Percentiles rank a stretch among this genome's conserved stretches.
Evolutionary conservation across 2,329 filamentous ascomycete genomes (phyloP).

Genomic region (Colletotrichum sp.): DNA sequence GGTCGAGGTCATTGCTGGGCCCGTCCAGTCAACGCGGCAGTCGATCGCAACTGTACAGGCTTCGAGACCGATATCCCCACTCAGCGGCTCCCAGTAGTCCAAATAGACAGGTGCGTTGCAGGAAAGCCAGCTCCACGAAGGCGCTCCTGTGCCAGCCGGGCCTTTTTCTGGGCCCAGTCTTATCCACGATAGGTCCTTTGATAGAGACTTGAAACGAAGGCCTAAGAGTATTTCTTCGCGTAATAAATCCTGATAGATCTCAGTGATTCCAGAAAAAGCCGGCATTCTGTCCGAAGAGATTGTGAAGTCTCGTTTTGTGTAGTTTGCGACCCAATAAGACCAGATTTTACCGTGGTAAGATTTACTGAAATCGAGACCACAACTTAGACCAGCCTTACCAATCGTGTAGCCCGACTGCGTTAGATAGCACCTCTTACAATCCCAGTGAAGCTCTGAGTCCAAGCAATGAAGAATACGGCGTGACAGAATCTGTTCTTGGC

Average conservation of each 20-base stretch:
- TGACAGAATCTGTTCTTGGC: neutral
- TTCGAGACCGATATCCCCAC: neutral
- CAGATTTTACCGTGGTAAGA: too few species aligned
- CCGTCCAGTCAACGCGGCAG: neutral
- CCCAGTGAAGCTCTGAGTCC: neutral
- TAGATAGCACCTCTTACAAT: too few species aligned
- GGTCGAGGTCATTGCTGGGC: neutral
- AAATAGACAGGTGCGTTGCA: neutral
- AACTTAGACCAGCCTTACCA: too few species aligned
- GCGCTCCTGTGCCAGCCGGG: neutral
- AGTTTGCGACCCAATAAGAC: too few species aligned
- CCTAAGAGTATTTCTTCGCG: neutral
- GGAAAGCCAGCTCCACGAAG: slow-evolving; percentile 2
- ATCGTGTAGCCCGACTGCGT: too few species aligned
- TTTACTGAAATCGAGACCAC: too few species aligned
- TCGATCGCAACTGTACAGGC: neutral
- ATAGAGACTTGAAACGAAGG: neutral
- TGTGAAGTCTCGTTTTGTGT: neutral
- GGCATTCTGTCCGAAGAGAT: neutral
- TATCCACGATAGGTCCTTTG: neutral
- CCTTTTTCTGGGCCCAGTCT: neutral
- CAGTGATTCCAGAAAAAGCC: neutral
- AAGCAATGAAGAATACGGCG: neutral
- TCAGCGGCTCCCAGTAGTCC: neutral
- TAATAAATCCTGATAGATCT: neutral